Conservation (phyloP, 31 red algal species). For the Asparagopsis taxiformis region DNA sequence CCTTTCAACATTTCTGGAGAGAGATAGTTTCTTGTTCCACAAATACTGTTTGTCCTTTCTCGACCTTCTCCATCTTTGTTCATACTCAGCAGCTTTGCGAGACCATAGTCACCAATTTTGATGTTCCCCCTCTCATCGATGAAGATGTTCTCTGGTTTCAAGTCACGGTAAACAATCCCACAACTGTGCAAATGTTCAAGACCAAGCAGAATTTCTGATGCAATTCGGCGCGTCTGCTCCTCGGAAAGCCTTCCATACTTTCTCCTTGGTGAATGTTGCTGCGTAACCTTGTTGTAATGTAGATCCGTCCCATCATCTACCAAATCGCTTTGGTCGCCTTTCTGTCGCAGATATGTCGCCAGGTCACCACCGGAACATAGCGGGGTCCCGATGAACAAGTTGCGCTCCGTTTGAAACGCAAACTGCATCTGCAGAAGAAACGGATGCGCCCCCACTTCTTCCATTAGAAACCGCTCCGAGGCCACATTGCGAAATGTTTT, state of each 20-base stretch:
- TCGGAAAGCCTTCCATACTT: constrained; percentile 48
- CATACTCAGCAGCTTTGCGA: constrained; percentile 56
- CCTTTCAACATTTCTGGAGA: constrained; percentile 90
- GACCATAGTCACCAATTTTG: constrained; percentile 81
- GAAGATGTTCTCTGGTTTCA: constrained; percentile 97
- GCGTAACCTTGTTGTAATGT: neutral
- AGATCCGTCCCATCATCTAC: neutral
- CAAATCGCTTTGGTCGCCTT: constrained; percentile 21
- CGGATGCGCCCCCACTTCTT: constrained; percentile 62
- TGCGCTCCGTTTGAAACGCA: constrained; percentile 82
- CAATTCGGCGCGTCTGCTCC: constrained; percentile 50
- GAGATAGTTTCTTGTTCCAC: constrained; percentile 86
- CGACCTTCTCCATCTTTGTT: constrained; percentile 1
- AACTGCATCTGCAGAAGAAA: constrained; percentile 78
- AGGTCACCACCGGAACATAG: constrained; percentile 91
- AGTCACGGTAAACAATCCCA: constrained; percentile 89
- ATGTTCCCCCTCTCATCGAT: constrained; percentile 82
- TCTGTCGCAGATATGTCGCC: constrained; percentile 61
- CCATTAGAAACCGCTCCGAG: constrained; percentile 69
- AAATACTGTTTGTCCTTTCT: constrained; percentile 60
- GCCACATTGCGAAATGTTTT: constrained; percentile 57
- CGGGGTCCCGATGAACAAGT: constrained; percentile 83
- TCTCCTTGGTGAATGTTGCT: constrained; percentile 15
- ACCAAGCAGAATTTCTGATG: constrained; percentile 85
- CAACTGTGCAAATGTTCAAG: constrained; percentile 86